These are phyloP conservation scores for Massariosphaeria phaeospora DNA, from an alignment of 495 filamentous ascomycete genomes.

Conservation along the genomic window DNA sequence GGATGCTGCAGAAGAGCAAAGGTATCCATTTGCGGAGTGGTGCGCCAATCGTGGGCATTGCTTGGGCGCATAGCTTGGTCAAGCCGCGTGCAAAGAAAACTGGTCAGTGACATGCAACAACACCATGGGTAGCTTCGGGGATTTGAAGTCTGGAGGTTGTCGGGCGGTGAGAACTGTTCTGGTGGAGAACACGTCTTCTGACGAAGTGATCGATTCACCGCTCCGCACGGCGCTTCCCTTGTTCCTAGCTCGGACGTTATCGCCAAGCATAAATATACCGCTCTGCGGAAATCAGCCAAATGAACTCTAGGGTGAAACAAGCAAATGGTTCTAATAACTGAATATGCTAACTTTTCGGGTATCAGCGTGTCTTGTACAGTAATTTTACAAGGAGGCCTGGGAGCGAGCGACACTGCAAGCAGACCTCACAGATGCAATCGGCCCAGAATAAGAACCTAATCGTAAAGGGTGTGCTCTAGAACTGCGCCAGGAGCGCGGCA, in stretches of 20 bases:
- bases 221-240: constrained; percentile 8
- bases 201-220: constrained; percentile 18
- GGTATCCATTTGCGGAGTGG: constrained; percentile 26
- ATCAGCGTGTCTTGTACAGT: constrained; percentile 4
- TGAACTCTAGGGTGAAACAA: too few species aligned
- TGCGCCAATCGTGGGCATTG: constrained; percentile 35
- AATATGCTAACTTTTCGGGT: constrained; percentile 16
- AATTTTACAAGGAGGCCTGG: constrained; percentile 18
- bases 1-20: constrained; percentile 24
- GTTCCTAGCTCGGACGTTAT: constrained; percentile 5
- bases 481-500: constrained; percentile 13
- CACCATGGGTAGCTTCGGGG: constrained; percentile 14
- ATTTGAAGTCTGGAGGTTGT: not conserved
- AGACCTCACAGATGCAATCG: constrained; percentile 23
- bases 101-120: constrained; percentile 7
- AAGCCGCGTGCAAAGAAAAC: constrained; percentile 10
- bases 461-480: constrained; percentile 12
- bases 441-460: constrained; percentile 9
- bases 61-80: constrained; percentile 32
- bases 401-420: constrained; percentile 15
- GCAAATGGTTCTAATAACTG: too few species aligned
- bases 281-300: not conserved
- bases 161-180: not conserved
- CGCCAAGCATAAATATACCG: too few species aligned
- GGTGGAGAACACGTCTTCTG: constrained; percentile 9